Evolutionary conservation across 2,329 filamentous ascomycete genomes (phyloP).

Genomic region (Alternaria sp.): DNA sequence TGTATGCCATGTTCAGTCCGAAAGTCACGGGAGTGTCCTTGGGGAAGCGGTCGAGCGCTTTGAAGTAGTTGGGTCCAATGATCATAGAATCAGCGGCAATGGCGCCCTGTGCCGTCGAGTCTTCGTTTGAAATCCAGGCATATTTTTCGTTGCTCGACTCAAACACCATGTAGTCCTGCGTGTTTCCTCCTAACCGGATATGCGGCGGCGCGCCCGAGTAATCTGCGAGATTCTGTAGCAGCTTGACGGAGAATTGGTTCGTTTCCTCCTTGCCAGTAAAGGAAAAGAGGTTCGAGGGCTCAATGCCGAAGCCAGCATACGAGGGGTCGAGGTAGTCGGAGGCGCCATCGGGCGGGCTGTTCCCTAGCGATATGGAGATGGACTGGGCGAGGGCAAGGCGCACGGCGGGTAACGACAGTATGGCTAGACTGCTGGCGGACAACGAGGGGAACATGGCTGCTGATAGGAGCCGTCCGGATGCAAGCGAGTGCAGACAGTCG

Average conservation of each 20-base stretch:
- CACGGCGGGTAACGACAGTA: conserved; percentile 25
- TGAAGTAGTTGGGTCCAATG: conserved; percentile 60
- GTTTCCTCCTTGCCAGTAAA: conserved; percentile 56
- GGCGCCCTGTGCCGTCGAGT: conserved; percentile 52
- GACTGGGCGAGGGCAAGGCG: conserved; percentile 40
- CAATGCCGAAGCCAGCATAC: conserved; percentile 62
- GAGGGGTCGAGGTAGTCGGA: conserved; percentile 53
- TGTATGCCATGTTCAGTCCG: conserved; percentile 61
- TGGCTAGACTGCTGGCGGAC: conserved; percentile 24
- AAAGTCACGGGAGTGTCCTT: conserved; percentile 60
- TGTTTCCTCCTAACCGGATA: conserved; percentile 62
- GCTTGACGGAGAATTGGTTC: conserved; percentile 58
- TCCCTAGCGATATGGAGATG: conserved; percentile 43
- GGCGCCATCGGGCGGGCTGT: conserved; percentile 40
- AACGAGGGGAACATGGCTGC: conserved; percentile 34
- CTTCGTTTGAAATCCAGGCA: conserved; percentile 51
- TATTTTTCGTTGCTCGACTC: conserved; percentile 49
- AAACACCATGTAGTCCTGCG: conserved; percentile 61
- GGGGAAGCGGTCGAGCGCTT: conserved; percentile 60
- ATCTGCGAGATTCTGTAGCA: conserved; percentile 59
- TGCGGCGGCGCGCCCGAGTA: conserved; percentile 60
- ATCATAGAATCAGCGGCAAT: conserved; percentile 56
- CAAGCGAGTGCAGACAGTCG: conserved; percentile 5
- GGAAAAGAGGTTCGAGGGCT: conserved; percentile 62
- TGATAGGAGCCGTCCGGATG: conserved; percentile 1